Conservation (phyloP, 163 green algal species). For the Scenedesmus sp. region DNA sequence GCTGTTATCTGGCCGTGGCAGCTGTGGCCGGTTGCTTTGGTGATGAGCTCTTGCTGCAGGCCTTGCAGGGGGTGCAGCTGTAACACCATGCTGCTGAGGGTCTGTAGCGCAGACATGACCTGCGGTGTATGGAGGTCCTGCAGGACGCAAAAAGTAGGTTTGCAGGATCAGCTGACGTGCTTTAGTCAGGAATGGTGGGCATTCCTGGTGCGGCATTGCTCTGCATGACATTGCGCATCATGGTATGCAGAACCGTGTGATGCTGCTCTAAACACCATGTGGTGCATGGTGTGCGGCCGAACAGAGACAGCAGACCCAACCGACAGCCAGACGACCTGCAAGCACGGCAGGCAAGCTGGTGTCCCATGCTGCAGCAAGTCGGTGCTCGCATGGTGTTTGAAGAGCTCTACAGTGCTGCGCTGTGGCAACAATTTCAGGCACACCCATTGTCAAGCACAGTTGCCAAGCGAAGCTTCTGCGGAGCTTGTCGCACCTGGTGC, state of each 20-base stretch:
- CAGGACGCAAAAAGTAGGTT: neutral
- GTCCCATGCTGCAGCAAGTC: too few relatives aligned
- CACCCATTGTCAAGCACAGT: too few relatives aligned
- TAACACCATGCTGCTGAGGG: conserved; percentile 23
- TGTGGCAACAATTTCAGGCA: neutral
- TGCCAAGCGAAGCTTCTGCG: neutral
- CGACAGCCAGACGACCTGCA: too few relatives aligned
- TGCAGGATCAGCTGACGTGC: neutral
- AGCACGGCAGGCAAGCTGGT: too few relatives aligned
- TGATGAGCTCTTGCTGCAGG: conserved; percentile 48
- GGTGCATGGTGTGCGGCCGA: too few relatives aligned
- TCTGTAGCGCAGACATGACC: conserved; percentile 37
- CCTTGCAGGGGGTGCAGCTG: conserved; percentile 29
- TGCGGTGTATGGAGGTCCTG: conserved; percentile 57
- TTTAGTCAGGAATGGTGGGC: neutral
- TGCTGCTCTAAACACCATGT: too few relatives aligned
- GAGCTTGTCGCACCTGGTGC: neutral
- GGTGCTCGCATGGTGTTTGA: too few relatives aligned
- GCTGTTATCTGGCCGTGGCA: conserved; percentile 20
- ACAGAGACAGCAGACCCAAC: too few relatives aligned
- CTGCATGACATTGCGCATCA: too few relatives aligned
- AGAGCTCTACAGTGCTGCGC: neutral
- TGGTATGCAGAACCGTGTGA: too few relatives aligned
- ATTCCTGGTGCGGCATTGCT: neutral
- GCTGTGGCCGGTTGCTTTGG: neutral